phyloP scores from a whole-genome alignment of 2,329 filamentous ascomycete species.

The Trichophyton rubrum region DNA sequence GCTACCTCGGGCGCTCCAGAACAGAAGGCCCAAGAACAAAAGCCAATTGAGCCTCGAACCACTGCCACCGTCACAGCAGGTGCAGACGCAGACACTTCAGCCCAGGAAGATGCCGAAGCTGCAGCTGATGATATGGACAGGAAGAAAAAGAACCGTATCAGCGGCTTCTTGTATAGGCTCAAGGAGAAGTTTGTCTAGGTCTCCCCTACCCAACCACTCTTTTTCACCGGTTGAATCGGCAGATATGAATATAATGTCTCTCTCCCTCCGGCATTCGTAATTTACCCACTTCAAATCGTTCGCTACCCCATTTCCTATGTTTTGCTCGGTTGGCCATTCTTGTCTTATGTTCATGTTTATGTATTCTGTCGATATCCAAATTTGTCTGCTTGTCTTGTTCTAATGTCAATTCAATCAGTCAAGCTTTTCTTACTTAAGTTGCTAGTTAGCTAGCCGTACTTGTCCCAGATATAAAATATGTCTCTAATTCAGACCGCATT shows the following conservation, averaged over 20 bases:
- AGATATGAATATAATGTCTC: neutral
- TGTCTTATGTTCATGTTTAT: neutral
- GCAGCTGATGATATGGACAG: slow-evolving; percentile 35
- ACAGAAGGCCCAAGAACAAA: slow-evolving; percentile 1
- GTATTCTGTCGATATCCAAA: neutral
- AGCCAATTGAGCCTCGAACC: slow-evolving; percentile 13
- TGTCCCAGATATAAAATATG: no score
- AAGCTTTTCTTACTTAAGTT: no score
- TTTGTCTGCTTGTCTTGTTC: no score
- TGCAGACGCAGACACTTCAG: slow-evolving; percentile 5
- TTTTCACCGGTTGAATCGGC: neutral
- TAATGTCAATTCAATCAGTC: no score
- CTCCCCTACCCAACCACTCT: neutral
- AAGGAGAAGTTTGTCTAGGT: slow-evolving; percentile 40
- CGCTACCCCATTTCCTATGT: neutral
- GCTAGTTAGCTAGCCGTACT: no score
- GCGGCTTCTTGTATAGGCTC: slow-evolving; percentile 46
- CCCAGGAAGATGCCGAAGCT: slow-evolving; percentile 12
- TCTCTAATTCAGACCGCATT: no score
- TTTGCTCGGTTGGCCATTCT: neutral
- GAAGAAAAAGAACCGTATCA: slow-evolving; percentile 56
- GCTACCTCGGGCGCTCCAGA: slow-evolving; percentile 8
- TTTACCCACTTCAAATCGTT: neutral
- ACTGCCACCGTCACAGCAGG: slow-evolving; percentile 13
- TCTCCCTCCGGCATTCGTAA: neutral